Base-by-base conservation (phyloP, 2,329 filamentous ascomycete species). In the Penicillium sp. region DNA sequence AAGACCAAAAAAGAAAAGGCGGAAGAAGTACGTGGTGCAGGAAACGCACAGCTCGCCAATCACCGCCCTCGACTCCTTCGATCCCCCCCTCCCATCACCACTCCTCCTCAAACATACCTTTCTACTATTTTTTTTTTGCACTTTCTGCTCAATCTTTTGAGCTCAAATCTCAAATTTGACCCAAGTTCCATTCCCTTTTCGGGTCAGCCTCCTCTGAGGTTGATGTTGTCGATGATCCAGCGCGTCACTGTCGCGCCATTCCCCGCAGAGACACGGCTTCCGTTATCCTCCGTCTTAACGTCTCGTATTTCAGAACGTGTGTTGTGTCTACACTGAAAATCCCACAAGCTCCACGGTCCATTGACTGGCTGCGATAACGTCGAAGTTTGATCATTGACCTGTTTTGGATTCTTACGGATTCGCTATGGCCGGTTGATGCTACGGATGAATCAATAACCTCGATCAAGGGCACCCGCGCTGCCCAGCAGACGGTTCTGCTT, bases 401-500 rank as follows among this genome's bases (percentile, higher is more conserved):
- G 34, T 58, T 57, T 46, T 55, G 51, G 46, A 53, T 42, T 43
- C 36, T 52, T 30, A 32, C 57, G 39, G 60, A 60, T 53, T 48
- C 69, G 66, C 57, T 64, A 74, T 74, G 74, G 70, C 69, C 67
- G 59, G 64, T 71, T 74, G 68, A 74, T 73, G 62, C 61, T 63
- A 65, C 71, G 66, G 68, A 71, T 72, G 70, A 73, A 70, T 72
- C 60, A 66, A 70, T 70, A 74, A 66, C 66, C 63, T 70, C 65
- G 63, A 54, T 49, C 51, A 67, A 71, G 72, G 73, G 72, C 71
- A 68, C 63, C 71, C 70, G 72, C 69, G 73, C 73, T 75, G 73
- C 74, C 70, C 65, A 66, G 74, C 73, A 74, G 73, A 74, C 70
- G 71, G 72, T 67, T 65, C 64, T 69, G 69, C 69, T 69, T 64